A percentile compares a stretch with the other conserved stretches of the same genome.
phyloP scores from a whole-genome alignment of 257 asterid species.

The Coffea canephora region DNA sequence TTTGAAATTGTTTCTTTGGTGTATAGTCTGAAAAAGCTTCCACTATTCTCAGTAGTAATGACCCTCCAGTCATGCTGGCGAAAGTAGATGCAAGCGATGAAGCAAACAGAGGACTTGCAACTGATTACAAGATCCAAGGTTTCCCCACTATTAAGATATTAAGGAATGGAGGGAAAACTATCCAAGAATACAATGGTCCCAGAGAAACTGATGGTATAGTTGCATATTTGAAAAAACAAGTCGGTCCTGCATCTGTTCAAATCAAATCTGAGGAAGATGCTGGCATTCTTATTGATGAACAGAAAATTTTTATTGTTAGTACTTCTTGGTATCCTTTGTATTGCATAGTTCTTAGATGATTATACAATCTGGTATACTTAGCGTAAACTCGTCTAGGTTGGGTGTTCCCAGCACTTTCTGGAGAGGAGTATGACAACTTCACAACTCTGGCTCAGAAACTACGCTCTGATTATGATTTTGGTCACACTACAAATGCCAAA shows the following conservation, averaged over 20 bases:
- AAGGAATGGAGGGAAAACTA: slow-evolving; percentile 61
- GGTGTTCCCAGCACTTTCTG: slow-evolving; percentile 56
- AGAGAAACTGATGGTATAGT: slow-evolving; percentile 83
- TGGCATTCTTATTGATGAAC: slow-evolving; percentile 43
- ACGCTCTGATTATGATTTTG: slow-evolving; percentile 62
- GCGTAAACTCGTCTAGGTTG: slow-evolving; percentile 43
- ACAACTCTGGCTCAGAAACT: slow-evolving; percentile 58
- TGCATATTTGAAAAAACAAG: slow-evolving; percentile 67
- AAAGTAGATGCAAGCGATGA: slow-evolving; percentile 72
- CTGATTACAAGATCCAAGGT: slow-evolving; percentile 59
- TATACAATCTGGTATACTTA: slow-evolving; percentile 1
- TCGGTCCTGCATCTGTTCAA: slow-evolving; percentile 77
- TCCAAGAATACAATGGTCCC: slow-evolving; percentile 77
- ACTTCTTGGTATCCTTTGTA: neutral
- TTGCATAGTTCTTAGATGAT: neutral
- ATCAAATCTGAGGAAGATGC: slow-evolving; percentile 66
- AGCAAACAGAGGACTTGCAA: slow-evolving; percentile 49
- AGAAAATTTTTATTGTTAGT: slow-evolving; percentile 57
- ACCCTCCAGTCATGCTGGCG: slow-evolving; percentile 66
- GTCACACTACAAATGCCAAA: slow-evolving; percentile 69
- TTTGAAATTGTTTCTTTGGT: neutral
- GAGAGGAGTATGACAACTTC: slow-evolving; percentile 64
- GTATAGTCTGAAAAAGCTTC: slow-evolving; percentile 86
- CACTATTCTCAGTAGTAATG: slow-evolving; percentile 58
- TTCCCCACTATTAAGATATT: slow-evolving; percentile 79